Conservation (phyloP, 1,284 basidiomycete species). For the Somion occarium region DNA sequence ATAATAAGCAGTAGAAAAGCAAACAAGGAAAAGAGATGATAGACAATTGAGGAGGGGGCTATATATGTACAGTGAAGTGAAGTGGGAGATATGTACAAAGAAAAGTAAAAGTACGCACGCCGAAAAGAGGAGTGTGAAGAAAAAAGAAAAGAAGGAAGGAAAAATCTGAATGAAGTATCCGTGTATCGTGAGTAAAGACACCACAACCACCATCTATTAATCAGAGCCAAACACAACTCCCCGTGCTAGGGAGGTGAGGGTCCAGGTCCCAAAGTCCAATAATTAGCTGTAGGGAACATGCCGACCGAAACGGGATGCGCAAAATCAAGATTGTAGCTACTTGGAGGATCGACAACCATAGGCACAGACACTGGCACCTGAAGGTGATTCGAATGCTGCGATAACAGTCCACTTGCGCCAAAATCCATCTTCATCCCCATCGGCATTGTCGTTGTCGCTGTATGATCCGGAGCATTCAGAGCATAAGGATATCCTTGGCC, state of each 20-base stretch:
- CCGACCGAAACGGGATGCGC: background rate
- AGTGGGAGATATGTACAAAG: conserved; percentile 3
- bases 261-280: background rate
- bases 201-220: background rate
- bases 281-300: background rate
- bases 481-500: too few species aligned
- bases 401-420: too few species aligned
- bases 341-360: background rate
- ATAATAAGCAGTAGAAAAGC: background rate
- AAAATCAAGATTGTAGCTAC: background rate
- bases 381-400: too few species aligned
- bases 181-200: background rate
- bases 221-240: background rate
- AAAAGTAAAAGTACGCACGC: conserved; percentile 10
- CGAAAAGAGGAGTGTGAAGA: conserved; percentile 9
- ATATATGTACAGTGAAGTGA: conserved; percentile 1
- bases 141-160: conserved; percentile 2
- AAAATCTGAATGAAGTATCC: conserved; percentile 10
- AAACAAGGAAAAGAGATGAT: conserved; percentile 1
- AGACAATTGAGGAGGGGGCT: background rate
- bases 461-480: too few species aligned
- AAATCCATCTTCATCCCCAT: too few species aligned
- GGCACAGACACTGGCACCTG: background rate
- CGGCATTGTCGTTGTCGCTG: too few species aligned
- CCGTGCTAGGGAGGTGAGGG: background rate